A percentile compares a stretch with the other conserved stretches of the same genome.
phyloP scores from a whole-genome alignment of 148 eudicot genomes.

The Heliosperma pusillum region DNA sequence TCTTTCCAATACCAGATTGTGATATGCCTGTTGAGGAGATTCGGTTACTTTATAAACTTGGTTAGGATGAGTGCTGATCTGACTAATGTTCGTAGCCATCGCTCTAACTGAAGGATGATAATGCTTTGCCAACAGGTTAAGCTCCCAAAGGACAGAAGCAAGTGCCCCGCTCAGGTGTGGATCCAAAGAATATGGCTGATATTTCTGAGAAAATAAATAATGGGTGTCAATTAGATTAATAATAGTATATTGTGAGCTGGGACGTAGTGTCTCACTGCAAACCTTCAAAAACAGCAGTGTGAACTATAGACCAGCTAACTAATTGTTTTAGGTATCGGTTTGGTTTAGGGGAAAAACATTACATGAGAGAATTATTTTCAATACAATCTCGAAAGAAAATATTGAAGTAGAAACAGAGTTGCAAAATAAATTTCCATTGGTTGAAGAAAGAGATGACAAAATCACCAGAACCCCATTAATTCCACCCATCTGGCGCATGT shows the following conservation, averaged over 20 bases:
- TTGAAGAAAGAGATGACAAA: no score
- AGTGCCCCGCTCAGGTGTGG: constrained; percentile 93
- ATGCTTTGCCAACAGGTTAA: constrained; percentile 70
- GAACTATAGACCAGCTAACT: no score
- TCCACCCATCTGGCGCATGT: no score
- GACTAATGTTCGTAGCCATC: constrained; percentile 66
- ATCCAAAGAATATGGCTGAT: constrained; percentile 81
- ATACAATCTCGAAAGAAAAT: neutral
- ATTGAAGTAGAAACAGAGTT: no score
- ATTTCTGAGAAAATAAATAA: constrained; percentile 45
- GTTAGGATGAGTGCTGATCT: constrained; percentile 40
- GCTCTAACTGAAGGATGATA: constrained; percentile 74
- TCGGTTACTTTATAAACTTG: constrained; percentile 55
- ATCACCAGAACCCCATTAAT: no score
- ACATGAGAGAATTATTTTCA: no score
- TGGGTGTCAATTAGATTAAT: neutral
- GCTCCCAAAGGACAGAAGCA: constrained; percentile 95
- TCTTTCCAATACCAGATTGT: constrained; percentile 50
- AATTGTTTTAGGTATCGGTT: neutral
- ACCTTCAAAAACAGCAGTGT: neutral
- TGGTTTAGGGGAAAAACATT: neutral
- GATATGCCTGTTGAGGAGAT: constrained; percentile 77
- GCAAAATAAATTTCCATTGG: no score
- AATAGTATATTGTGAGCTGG: no score
- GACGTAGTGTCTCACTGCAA: neutral